Evolutionary conservation across 768 basidiomycete genomes (phyloP).

Genomic region (Russula ochroleuca): DNA sequence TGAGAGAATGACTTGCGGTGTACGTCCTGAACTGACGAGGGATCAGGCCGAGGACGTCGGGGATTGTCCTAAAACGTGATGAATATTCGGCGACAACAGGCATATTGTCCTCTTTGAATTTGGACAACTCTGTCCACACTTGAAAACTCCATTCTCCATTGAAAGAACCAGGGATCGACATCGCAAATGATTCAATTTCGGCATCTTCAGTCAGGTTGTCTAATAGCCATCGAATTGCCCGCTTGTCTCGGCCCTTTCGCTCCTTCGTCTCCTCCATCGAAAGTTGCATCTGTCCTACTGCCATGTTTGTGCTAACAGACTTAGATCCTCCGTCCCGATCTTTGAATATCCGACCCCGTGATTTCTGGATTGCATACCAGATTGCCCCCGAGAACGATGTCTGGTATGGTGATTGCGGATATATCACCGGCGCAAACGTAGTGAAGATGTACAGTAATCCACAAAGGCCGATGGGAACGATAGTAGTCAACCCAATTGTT

Average conservation of each 20-base stretch:
- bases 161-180: neutral
- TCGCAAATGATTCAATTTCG: constrained; percentile 1
- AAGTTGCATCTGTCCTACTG: neutral
- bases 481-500: constrained; percentile 8
- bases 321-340: neutral
- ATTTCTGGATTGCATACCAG: constrained; percentile 11
- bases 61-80: too few species aligned
- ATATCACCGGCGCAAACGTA: constrained; percentile 2
- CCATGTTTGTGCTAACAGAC: neutral
- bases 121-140: too few species aligned
- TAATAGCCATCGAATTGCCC: constrained; percentile 8
- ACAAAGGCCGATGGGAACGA: constrained; percentile 9
- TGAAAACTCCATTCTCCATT: neutral
- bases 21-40: too few species aligned
- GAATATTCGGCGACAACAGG: too few species aligned
- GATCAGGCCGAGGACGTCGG: too few species aligned
- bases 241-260: constrained; percentile 1
- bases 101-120: too few species aligned
- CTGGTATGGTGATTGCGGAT: constrained; percentile 16
- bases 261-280: constrained; percentile 15
- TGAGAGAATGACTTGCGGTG: too few species aligned
- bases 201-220: neutral
- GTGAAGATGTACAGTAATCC: constrained; percentile 19
- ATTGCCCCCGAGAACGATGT: constrained; percentile 5
- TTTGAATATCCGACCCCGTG: neutral